Percentiles rank a stretch among this genome's conserved stretches.
Evolutionary conservation across 768 basidiomycete genomes (phyloP).

Genomic region (Mycena filopes): DNA sequence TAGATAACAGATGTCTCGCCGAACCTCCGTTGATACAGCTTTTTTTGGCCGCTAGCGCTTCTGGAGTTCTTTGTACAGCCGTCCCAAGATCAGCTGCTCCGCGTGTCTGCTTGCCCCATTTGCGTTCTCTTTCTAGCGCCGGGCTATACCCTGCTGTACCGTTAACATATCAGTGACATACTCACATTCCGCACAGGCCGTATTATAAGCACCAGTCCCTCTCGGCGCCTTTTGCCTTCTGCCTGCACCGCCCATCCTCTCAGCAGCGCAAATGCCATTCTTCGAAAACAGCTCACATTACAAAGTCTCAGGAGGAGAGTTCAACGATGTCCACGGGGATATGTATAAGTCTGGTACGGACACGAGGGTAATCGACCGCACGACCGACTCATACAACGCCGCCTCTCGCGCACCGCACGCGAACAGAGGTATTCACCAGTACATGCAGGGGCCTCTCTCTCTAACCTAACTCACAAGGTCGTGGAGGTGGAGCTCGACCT

Average conservation of each 20-base stretch:
- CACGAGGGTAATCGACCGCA: background rate
- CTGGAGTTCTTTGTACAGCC: background rate
- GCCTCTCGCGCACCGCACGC: too few species aligned
- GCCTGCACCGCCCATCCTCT: background rate
- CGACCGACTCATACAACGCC: constrained; percentile 1
- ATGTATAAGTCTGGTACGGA: background rate
- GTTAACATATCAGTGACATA: background rate
- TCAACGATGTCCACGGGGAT: constrained; percentile 11
- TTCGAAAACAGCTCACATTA: constrained; percentile 7
- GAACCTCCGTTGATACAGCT: constrained; percentile 6
- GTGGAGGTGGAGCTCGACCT: too few species aligned
- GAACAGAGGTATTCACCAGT: too few species aligned
- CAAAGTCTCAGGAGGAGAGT: constrained; percentile 4
- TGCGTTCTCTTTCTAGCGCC: background rate
- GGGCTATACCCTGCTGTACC: background rate
- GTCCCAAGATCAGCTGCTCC: background rate
- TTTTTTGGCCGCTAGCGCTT: constrained; percentile 4
- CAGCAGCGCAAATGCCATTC: constrained; percentile 8
- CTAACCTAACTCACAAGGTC: background rate
- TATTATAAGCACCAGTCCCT: background rate
- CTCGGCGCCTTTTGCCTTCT: background rate
- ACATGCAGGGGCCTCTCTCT: background rate
- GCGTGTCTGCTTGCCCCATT: background rate
- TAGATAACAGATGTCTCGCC: background rate
- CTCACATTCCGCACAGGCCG: background rate